Evolutionary conservation across 225 moss, liverwort and hornwort species (phyloP).

Genomic region (Ulota crispa): DNA sequence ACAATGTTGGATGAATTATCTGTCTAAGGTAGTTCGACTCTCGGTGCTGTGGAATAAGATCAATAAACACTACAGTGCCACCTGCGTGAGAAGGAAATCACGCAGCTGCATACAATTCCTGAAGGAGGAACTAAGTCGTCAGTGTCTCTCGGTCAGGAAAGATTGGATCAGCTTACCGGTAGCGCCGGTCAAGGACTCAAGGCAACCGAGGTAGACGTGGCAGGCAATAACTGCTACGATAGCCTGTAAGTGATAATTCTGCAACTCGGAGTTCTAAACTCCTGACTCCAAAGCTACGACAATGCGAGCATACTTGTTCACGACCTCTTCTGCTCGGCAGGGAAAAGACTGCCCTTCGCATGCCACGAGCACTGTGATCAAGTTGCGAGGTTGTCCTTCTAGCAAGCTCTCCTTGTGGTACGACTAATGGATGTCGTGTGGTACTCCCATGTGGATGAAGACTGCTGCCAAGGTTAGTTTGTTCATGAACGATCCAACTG

Average conservation of each 20-base stretch:
- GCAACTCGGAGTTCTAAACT: neutral
- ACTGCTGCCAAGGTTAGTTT: neutral
- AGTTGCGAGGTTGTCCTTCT: slow-evolving; percentile 4
- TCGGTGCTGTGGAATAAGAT: too few species aligned
- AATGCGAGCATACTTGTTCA: neutral
- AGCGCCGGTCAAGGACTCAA: neutral
- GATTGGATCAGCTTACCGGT: neutral
- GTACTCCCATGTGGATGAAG: neutral
- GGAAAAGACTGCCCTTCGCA: neutral
- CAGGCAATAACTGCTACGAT: neutral
- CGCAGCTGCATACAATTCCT: neutral
- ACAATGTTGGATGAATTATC: too few species aligned
- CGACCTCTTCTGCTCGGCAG: neutral
- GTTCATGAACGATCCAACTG: neutral
- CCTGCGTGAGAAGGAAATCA: too few species aligned
- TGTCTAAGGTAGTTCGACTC: too few species aligned
- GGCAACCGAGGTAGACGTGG: neutral
- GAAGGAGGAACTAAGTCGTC: too few species aligned
- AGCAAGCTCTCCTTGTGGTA: slow-evolving; percentile 2
- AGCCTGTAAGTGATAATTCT: neutral
- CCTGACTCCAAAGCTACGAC: neutral
- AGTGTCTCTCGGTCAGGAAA: neutral
- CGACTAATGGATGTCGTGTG: neutral
- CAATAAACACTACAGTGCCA: too few species aligned
- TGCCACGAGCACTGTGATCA: slow-evolving; percentile 8